phyloP scores from a whole-genome alignment of 2,329 filamentous ascomycete genomes.

The Colletotrichum viniferum region DNA sequence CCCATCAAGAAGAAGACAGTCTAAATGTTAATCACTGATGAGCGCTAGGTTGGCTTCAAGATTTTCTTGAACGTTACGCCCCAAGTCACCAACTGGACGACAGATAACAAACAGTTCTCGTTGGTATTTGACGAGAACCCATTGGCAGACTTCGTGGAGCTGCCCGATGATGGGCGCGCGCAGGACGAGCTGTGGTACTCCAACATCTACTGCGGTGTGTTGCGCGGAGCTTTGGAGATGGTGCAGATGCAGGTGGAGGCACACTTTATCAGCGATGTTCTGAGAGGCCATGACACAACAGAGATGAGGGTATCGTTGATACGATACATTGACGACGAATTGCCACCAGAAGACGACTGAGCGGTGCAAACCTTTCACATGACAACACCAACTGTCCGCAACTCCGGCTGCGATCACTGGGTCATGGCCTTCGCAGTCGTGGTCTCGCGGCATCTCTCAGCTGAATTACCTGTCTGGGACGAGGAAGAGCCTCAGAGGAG shows the following conservation, averaged over 20 bases:
- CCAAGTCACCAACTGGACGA: constrained; percentile 92
- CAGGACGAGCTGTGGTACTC: constrained; percentile 99
- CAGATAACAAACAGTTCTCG: constrained; percentile 95
- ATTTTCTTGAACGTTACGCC: constrained; percentile 98
- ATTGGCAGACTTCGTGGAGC: constrained; percentile 93
- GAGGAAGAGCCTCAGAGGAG: neutral
- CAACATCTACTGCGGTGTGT: constrained; percentile 92
- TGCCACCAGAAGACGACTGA: constrained; percentile 95
- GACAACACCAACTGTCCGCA: neutral
- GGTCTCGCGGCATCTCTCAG: neutral
- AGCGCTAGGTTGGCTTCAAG: constrained; percentile 87
- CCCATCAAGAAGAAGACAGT: neutral
- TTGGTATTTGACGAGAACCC: constrained; percentile 97
- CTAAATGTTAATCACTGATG: constrained; percentile 22
- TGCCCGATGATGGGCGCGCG: constrained; percentile 92
- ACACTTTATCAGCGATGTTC: constrained; percentile 91
- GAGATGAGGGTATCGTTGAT: constrained; percentile 95
- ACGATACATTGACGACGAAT: constrained; percentile 95
- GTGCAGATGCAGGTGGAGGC: constrained; percentile 99
- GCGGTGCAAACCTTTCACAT: neutral
- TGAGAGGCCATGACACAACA: constrained; percentile 93
- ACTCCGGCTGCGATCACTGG: neutral
- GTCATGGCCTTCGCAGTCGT: neutral
- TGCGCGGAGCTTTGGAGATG: constrained; percentile 94
- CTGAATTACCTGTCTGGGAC: neutral